Conservation (phyloP, 257 asterid species). For the Solanum habrochaites region DNA sequence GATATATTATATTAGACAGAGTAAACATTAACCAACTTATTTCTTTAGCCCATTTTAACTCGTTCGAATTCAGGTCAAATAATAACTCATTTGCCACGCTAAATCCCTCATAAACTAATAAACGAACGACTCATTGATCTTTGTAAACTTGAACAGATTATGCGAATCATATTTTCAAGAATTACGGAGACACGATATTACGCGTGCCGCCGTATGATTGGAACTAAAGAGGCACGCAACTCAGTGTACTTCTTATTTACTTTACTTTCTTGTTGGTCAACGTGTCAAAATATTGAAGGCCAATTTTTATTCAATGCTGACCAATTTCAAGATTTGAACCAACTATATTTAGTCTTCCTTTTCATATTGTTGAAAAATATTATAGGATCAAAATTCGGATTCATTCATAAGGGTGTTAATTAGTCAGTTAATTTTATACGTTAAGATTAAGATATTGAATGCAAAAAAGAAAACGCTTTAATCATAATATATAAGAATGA, state of each 20-base stretch:
- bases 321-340: not conserved
- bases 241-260: not conserved
- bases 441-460: not conserved
- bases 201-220: not conserved
- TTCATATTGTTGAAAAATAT: not conserved
- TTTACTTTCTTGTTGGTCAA: not conserved
- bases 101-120: not conserved
- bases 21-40: too few relatives aligned
- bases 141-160: too few relatives aligned
- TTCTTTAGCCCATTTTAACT: not conserved
- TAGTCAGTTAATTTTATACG: not conserved
- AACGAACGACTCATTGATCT: not conserved
- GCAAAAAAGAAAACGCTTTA: not conserved
- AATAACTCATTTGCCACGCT: not conserved
- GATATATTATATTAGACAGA: not conserved
- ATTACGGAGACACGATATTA: too few relatives aligned
- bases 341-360: not conserved
- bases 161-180: too few relatives aligned
- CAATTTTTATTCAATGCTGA: not conserved
- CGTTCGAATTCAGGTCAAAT: not conserved
- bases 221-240: not conserved
- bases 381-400: not conserved
- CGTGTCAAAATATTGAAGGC: not conserved
- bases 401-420: not conserved
- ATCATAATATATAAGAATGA: not conserved